phyloP scores from a whole-genome alignment of 495 filamentous ascomycete genomes.

The Lophium mytilinum region DNA sequence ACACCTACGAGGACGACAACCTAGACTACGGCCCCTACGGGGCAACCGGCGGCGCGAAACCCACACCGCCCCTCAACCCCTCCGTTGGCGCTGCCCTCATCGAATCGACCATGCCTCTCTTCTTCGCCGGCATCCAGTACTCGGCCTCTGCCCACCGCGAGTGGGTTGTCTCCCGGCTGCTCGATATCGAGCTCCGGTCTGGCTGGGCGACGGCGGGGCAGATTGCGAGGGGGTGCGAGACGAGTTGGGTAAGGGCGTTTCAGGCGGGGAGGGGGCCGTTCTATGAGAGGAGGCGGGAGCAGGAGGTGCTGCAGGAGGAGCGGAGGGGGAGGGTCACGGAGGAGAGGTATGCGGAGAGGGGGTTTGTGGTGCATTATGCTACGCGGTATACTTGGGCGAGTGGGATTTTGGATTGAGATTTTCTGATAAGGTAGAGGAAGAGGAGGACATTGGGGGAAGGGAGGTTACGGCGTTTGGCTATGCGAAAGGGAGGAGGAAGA shows the following conservation, averaged over 20 bases:
- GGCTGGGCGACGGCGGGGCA: conserved; percentile 78
- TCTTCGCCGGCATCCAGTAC: conserved; percentile 82
- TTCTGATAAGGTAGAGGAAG: too few species aligned
- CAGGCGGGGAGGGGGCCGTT: conserved; percentile 65
- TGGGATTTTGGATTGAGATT: too few species aligned
- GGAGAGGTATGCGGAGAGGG: conserved; percentile 16
- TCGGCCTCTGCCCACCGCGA: conserved; percentile 59
- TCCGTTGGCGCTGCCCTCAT: conserved; percentile 72
- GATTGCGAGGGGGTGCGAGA: conserved; percentile 77
- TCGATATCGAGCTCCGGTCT: conserved; percentile 67
- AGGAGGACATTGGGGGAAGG: too few species aligned
- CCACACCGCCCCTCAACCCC: conserved; percentile 53
- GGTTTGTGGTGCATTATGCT: too few species aligned
- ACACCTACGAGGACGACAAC: not conserved
- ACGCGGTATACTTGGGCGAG: too few species aligned
- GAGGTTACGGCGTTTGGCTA: too few species aligned
- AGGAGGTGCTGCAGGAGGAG: conserved; percentile 34
- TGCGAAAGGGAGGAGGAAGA: too few species aligned
- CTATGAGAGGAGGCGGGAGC: conserved; percentile 43
- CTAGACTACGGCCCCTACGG: too few species aligned
- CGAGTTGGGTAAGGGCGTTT: conserved; percentile 65
- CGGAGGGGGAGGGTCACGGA: conserved; percentile 9
- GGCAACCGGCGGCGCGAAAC: not conserved
- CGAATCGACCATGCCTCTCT: conserved; percentile 70
- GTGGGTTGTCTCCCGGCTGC: conserved; percentile 66